Evolutionary conservation across 345 rosid genomes (phyloP).

Genomic region (Abelmoschus esculentus): DNA sequence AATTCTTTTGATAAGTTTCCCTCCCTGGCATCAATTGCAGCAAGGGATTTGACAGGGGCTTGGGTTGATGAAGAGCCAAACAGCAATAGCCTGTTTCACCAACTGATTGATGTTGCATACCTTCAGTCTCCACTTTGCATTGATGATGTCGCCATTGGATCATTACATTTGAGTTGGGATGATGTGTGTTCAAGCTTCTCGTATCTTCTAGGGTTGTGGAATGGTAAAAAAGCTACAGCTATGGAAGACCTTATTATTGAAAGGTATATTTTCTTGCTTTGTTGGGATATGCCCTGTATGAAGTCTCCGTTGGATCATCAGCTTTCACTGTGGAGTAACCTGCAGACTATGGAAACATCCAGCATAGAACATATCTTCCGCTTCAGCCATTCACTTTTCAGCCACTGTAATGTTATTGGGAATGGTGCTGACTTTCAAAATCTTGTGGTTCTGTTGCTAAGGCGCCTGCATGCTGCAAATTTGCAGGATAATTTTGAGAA

Average conservation of each 20-base stretch:
- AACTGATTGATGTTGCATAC: slow-evolving; percentile 58
- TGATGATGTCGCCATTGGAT: slow-evolving; percentile 41
- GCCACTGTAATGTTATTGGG: slow-evolving; percentile 33
- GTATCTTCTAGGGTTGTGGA: slow-evolving; percentile 67
- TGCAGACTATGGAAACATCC: slow-evolving; percentile 37
- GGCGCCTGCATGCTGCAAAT: slow-evolving; percentile 32
- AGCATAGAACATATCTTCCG: slow-evolving; percentile 39
- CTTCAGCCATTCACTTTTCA: slow-evolving; percentile 51
- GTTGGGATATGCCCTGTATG: slow-evolving; percentile 62
- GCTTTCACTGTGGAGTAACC: slow-evolving; percentile 31
- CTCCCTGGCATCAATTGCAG: slow-evolving; percentile 60
- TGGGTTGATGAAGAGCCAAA: slow-evolving; percentile 54
- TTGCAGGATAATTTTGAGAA: slow-evolving; percentile 40
- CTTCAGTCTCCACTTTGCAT: slow-evolving; percentile 47
- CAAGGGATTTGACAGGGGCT: slow-evolving; percentile 42
- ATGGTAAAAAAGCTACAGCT: slow-evolving; percentile 51
- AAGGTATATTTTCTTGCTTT: slow-evolving; percentile 76
- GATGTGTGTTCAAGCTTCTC: slow-evolving; percentile 50
- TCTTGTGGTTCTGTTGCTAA: slow-evolving; percentile 41
- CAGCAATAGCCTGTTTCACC: slow-evolving; percentile 42
- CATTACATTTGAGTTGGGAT: slow-evolving; percentile 43
- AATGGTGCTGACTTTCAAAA: slow-evolving; percentile 33
- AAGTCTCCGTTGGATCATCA: slow-evolving; percentile 28
- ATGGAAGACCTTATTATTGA: slow-evolving; percentile 83
- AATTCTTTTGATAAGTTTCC: slow-evolving; percentile 44